phyloP scores from a whole-genome alignment of 164 flowering plant genomes.

The Piper longum region DNA sequence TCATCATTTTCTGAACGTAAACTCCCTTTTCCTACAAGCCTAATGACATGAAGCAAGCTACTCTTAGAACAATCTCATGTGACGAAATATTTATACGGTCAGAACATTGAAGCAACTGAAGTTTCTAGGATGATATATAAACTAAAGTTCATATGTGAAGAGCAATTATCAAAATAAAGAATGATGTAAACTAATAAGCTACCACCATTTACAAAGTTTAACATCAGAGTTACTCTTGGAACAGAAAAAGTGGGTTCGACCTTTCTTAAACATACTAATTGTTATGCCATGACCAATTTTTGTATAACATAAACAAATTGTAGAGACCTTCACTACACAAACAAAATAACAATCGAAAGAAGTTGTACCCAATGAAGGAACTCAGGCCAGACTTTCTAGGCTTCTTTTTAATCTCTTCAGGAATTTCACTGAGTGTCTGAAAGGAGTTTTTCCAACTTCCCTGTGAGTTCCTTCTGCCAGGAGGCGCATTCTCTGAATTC shows the following conservation, averaged over 20 bases:
- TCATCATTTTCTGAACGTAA: slow-evolving; percentile 10
- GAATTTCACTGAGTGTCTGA: slow-evolving; percentile 55
- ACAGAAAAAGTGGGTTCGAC: too few species aligned
- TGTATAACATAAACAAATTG: neutral
- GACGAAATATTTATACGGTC: too few species aligned
- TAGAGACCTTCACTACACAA: neutral
- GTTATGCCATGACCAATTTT: too few species aligned
- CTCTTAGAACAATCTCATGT: neutral
- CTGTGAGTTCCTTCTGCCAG: slow-evolving; percentile 46
- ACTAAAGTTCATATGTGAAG: too few species aligned
- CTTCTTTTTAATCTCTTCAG: slow-evolving; percentile 44
- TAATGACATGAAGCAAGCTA: slow-evolving; percentile 8
- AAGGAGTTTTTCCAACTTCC: slow-evolving; percentile 31
- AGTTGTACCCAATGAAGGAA: slow-evolving; percentile 69
- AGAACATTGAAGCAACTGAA: too few species aligned
- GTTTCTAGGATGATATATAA: too few species aligned
- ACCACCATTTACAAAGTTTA: too few species aligned
- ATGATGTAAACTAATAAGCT: too few species aligned
- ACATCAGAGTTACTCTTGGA: too few species aligned
- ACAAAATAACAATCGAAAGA: neutral
- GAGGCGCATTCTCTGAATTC: slow-evolving; percentile 40
- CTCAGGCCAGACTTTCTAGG: slow-evolving; percentile 50
- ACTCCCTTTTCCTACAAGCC: slow-evolving; percentile 38
- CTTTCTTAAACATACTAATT: too few species aligned
- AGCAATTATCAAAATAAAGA: too few species aligned